phyloP scores from a whole-genome alignment of 164 flowering plant species.

The Vitis riparia region DNA sequence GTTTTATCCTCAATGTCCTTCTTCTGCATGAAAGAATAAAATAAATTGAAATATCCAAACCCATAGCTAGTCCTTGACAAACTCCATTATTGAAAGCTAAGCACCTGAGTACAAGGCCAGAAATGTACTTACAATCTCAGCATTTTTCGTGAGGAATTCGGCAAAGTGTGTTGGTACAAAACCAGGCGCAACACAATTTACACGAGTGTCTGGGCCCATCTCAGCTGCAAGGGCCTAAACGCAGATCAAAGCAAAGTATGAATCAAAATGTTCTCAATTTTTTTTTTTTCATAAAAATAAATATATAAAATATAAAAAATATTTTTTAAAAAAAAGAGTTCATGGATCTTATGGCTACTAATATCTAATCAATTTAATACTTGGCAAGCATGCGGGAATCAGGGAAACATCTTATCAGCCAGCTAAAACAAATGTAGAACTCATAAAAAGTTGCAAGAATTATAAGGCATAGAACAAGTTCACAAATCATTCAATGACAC shows the following conservation, averaged over 20 bases:
- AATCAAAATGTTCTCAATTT: not conserved
- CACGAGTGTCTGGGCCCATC: slow-evolving; percentile 85
- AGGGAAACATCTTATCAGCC: too few relatives aligned
- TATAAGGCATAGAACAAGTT: too few relatives aligned
- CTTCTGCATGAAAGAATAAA: slow-evolving; percentile 37
- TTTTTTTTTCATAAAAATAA: too few relatives aligned
- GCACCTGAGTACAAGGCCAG: not conserved
- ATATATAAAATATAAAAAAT: too few relatives aligned
- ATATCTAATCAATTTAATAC: too few relatives aligned
- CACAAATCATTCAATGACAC: too few relatives aligned
- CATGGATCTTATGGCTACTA: too few relatives aligned
- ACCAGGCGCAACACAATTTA: slow-evolving; percentile 93
- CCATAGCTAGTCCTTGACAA: not conserved
- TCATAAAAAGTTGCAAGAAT: too few relatives aligned
- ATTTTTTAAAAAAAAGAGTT: too few relatives aligned
- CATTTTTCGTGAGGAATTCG: slow-evolving; percentile 43
- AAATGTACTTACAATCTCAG: slow-evolving; percentile 51
- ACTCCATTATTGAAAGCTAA: not conserved
- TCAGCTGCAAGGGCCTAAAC: slow-evolving; percentile 80
- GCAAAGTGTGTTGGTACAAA: slow-evolving; percentile 97
- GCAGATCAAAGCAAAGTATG: not conserved
- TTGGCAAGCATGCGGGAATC: too few relatives aligned
- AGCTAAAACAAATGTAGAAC: too few relatives aligned
- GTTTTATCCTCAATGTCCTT: slow-evolving; percentile 45
- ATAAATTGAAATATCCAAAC: not conserved